Evolutionary conservation across 2,329 filamentous ascomycete species (phyloP).

Genomic region (Microcyclospora tardicrescens): DNA sequence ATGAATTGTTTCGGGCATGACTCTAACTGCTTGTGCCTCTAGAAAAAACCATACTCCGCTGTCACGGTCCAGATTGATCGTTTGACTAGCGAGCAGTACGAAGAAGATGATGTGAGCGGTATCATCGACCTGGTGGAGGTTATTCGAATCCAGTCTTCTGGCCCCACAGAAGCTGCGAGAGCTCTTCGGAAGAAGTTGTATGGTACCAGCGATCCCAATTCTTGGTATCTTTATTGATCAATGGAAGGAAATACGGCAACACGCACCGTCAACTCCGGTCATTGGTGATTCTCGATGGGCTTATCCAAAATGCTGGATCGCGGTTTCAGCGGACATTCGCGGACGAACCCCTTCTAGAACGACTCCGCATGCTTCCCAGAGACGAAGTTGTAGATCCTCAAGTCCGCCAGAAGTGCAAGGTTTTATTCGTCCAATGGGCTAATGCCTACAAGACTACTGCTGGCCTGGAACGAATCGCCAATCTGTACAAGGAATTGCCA

Average conservation of each 20-base stretch:
- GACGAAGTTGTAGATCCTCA: slow-evolving; percentile 72
- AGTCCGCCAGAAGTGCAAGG: slow-evolving; percentile 78
- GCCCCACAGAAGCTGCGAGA: slow-evolving; percentile 77
- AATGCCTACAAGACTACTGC: slow-evolving; percentile 65
- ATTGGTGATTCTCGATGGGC: slow-evolving; percentile 74
- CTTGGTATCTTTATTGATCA: slow-evolving; percentile 1
- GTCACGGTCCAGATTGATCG: slow-evolving; percentile 87
- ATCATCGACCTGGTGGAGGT: slow-evolving; percentile 92
- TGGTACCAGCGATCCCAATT: slow-evolving; percentile 13
- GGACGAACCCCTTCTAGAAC: slow-evolving; percentile 83
- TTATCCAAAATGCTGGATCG: slow-evolving; percentile 86
- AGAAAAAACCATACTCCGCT: slow-evolving; percentile 79
- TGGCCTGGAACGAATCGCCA: slow-evolving; percentile 68
- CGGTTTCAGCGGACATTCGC: slow-evolving; percentile 78
- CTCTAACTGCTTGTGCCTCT: slow-evolving; percentile 3
- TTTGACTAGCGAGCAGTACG: slow-evolving; percentile 76
- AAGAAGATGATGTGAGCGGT: slow-evolving; percentile 81
- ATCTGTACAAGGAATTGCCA: slow-evolving; percentile 58
- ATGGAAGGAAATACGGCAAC: slow-evolving; percentile 71
- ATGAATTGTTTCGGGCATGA: too few relatives aligned
- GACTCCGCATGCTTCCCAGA: slow-evolving; percentile 74
- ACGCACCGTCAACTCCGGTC: slow-evolving; percentile 85
- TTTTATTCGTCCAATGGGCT: slow-evolving; percentile 79
- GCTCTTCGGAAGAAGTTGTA: slow-evolving; percentile 90
- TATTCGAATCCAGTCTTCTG: slow-evolving; percentile 75